Base-by-base conservation (phyloP, 2,329 filamentous ascomycete genomes). In the Rutstroemia sydowiana region DNA sequence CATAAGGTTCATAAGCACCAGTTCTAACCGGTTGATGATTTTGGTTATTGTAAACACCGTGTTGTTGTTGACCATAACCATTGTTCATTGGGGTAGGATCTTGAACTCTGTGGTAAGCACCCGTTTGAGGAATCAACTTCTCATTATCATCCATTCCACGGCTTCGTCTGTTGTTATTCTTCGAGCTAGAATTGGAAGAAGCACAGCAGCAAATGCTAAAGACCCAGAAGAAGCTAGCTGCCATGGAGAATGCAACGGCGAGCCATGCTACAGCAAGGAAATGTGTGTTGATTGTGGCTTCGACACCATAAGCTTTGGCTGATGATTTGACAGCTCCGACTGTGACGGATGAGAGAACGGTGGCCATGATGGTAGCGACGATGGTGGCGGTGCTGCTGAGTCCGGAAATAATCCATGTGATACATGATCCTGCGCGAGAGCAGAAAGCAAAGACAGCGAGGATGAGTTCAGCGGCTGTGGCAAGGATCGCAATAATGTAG, bases 151-250 rank as follows among this genome's bases (percentile, higher is more conserved):
- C 60, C 1, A 37, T 36, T 36, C 34, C 28, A 41, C 52, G 57
- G 11, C 51, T 31, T 13, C 56, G 30, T 41, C 41, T 52, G 10
- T 43, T 55, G 49, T 55, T 60, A 46, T 28, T 54, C 20, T 34
- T 51, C 23, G 53, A 59, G 21, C 37, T 53, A 23, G 53, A 59
- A 20, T 56, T 44, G 47, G 57, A 53, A 23, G 58, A 21, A 1
- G 56, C 60, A 76, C 91, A 95, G 81, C 91, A 97, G 84, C 92
- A 97, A 64, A 87, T 79, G 69, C 84, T 88, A 69, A 95, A 81
- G 65, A 91, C 73, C 92, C 93, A 97, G 84, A 97, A 96, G 66
- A 95, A 71, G 58, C 80, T 81, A 7, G 86, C 85, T 39, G 70
- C 87, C 31, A 93, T 66, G 56, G 85, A 84, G 66, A 95, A 90